A percentile compares a stretch with the other conserved stretches of the same genome.
phyloP scores from a whole-genome alignment of 106 monocot species.

The Cymbidium sinense region DNA sequence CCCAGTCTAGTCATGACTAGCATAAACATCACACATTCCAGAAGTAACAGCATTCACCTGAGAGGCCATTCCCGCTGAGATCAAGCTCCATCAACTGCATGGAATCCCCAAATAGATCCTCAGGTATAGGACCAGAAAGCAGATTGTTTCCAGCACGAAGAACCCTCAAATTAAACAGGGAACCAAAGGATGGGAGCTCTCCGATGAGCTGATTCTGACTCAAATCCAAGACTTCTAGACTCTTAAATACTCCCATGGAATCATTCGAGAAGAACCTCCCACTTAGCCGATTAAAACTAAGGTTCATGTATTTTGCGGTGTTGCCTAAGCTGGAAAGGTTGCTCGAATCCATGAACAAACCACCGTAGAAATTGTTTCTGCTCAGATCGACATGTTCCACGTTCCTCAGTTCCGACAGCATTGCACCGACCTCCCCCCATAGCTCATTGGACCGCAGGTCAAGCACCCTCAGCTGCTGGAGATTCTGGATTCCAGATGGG shows the following conservation, averaged over 20 bases:
- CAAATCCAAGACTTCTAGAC: conserved; percentile 66
- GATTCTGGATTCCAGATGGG: conserved; percentile 39
- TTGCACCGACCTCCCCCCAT: conserved; percentile 28
- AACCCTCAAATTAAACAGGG: conserved; percentile 44
- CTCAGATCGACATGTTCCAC: conserved; percentile 66
- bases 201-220: conserved; percentile 50
- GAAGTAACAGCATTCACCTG: conserved; percentile 37
- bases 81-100: conserved; percentile 60
- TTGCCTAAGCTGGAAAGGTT: conserved; percentile 39
- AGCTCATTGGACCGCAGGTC: conserved; percentile 65
- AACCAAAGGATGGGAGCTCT: conserved; percentile 48
- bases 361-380: conserved; percentile 52
- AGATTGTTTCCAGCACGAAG: conserved; percentile 41
- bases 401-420: conserved; percentile 46
- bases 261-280: conserved; percentile 54
- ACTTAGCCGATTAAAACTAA: conserved; percentile 51
- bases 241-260: conserved; percentile 46
- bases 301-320: conserved; percentile 50
- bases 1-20: too few relatives aligned
- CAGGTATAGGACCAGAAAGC: conserved; percentile 52
- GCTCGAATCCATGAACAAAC: conserved; percentile 20
- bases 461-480: conserved; percentile 62
- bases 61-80: conserved; percentile 77
- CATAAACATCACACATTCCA: too few relatives aligned
- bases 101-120: conserved; percentile 41